phyloP scores from a whole-genome alignment of 768 basidiomycete genomes.

The Stropharia rugosoannulata region DNA sequence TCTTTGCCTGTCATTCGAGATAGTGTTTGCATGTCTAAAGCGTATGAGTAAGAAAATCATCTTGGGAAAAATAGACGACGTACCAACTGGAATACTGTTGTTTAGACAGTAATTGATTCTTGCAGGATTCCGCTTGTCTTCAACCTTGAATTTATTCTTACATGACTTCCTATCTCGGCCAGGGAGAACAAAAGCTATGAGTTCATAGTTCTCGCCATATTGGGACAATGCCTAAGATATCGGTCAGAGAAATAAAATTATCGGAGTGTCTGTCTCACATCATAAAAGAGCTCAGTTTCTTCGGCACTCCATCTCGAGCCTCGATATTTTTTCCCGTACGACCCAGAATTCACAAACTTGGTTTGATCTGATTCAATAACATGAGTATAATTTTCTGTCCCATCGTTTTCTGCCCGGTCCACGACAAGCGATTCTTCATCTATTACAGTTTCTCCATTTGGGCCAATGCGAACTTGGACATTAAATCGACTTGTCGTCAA shows the following conservation, averaged over 20 bases:
- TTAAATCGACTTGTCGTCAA: constrained; percentile 72
- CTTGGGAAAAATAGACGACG: constrained; percentile 15
- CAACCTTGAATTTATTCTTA: constrained; percentile 90
- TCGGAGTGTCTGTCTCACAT: constrained; percentile 46
- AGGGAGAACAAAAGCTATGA: constrained; percentile 84
- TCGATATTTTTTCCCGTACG: constrained; percentile 78
- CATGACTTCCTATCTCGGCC: constrained; percentile 86
- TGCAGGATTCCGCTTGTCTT: constrained; percentile 79
- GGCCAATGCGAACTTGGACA: constrained; percentile 84
- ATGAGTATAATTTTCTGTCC: constrained; percentile 70
- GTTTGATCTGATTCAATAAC: constrained; percentile 80
- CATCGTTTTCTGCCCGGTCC: constrained; percentile 70
- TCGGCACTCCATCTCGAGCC: constrained; percentile 87
- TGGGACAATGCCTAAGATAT: constrained; percentile 75
- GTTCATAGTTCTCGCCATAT: constrained; percentile 91
- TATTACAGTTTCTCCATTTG: constrained; percentile 83
- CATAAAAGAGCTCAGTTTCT: constrained; percentile 86
- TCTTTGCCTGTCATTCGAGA: constrained; percentile 84
- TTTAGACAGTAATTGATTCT: constrained; percentile 76
- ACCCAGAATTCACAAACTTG: constrained; percentile 83
- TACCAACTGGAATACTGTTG: constrained; percentile 76
- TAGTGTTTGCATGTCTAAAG: constrained; percentile 66
- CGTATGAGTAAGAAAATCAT: neutral
- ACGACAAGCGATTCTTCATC: constrained; percentile 85
- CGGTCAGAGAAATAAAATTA: constrained; percentile 10